Base-by-base conservation (phyloP, 2,329 filamentous ascomycete species). In the Fusarium sororula region DNA sequence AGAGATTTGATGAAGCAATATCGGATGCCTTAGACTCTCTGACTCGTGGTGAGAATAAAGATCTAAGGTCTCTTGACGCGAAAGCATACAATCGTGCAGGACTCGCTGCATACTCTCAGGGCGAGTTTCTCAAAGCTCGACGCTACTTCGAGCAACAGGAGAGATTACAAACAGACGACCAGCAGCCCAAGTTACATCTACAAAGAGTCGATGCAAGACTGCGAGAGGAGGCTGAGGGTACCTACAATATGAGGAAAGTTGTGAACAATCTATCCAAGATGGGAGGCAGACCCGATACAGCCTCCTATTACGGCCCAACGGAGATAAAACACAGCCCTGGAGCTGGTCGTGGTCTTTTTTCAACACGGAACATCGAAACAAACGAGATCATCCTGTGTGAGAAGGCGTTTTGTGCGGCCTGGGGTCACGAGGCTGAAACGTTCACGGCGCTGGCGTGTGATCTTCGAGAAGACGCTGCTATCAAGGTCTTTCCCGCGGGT, bases 321-420 rank as follows among this genome's bases (percentile, higher is more conserved):
- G 74, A 76, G n/a, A 62, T 83, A 22, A 76, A 71, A 30, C 35
- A 73, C 1, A 82, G 78, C 26, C 63, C 63, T 0, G 76, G 75
- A 9, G 62, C 77, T 22, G 83, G 84, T 2, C 78, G 81, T 2
- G 84, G 84, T 3, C 68, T 85, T 1, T 85, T 85, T 47, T 80
- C 82, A 3, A 80, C 74, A 0, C 68, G 71, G 4, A 66, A 79
- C 24, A 77, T 84, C 32, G 68, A 76, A 22, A 57, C 70, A 6
- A 81, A 81, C 6, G 81, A 83, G 7, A 62, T 63, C 1, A 56
- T 76, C 12, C 72, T 85, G 63, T 81, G 80, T 32, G 84, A 84
- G 65, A 83, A 81, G 37, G 79, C 82, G 0, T 81, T 81, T 17
- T 80, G 75, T 20, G 76, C 77, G 0, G 78, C 79, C 13, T 81